Evolutionary conservation across 179 eudicot species (phyloP).

Genomic region (Camellia oleifera): DNA sequence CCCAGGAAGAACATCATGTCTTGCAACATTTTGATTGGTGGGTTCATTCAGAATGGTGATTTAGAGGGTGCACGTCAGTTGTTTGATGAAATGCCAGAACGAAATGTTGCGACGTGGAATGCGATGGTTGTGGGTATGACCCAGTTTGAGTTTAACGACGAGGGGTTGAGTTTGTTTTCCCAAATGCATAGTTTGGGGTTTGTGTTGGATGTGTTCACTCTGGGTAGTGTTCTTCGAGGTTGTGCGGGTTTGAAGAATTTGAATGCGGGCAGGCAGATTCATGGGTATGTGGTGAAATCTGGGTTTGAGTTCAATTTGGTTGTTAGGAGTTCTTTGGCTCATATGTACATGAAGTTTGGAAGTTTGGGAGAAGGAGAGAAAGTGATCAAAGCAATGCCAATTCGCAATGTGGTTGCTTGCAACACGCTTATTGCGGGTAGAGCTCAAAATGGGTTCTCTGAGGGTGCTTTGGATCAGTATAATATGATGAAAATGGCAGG

Average conservation of each 20-base stretch:
- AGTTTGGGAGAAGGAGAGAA: conserved; percentile 61
- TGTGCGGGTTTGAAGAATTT: conserved; percentile 33
- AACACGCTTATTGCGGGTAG: conserved; percentile 70
- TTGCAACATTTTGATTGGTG: conserved; percentile 69
- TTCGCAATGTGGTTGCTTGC: conserved; percentile 46
- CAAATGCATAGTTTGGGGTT: conserved; percentile 61
- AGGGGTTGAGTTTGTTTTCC: conserved; percentile 55
- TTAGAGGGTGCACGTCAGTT: conserved; percentile 50
- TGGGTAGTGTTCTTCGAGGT: conserved; percentile 74
- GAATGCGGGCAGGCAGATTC: conserved; percentile 9
- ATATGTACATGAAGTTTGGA: conserved; percentile 84
- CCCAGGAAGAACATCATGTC: conserved; percentile 72
- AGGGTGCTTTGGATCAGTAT: conserved; percentile 68
- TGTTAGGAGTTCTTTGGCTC: conserved; percentile 73
- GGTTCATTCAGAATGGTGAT: conserved; percentile 52
- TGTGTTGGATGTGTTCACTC: conserved; percentile 57
- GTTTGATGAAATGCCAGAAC: conserved; percentile 69
- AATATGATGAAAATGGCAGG: conserved; percentile 59
- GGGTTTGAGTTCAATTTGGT: conserved; percentile 54
- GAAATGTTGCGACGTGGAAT: conserved; percentile 85
- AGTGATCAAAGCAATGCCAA: conserved; percentile 55
- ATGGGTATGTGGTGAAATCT: conserved; percentile 50
- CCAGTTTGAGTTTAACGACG: conserved; percentile 53
- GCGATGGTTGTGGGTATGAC: conserved; percentile 69
- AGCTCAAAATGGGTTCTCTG: conserved; percentile 66